These are phyloP conservation scores for Fusarium beomiforme DNA, from an alignment of 2,329 filamentous ascomycete species.

Conservation along the genomic window DNA sequence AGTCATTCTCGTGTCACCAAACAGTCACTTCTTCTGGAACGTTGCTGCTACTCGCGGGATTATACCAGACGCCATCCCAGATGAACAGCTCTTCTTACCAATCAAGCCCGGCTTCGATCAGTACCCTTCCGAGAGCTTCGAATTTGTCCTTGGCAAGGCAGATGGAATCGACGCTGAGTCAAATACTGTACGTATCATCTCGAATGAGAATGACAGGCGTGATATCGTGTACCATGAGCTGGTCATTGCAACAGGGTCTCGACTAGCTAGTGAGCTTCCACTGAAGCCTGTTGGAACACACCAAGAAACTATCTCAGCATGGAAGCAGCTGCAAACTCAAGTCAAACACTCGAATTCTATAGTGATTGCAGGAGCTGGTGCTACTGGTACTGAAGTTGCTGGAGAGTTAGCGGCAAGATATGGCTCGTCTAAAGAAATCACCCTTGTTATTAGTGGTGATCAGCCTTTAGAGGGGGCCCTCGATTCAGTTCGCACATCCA, in stretches of 20 bases:
- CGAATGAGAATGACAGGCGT: conserved; percentile 44
- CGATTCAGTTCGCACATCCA: conserved; percentile 45
- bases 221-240: conserved; percentile 60
- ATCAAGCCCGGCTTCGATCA: conserved; percentile 57
- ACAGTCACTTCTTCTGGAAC: conserved; percentile 66
- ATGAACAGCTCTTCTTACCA: conserved; percentile 58
- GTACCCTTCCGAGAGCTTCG: conserved; percentile 56
- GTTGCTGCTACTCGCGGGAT: conserved; percentile 64
- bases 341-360: conserved; percentile 45
- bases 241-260: conserved; percentile 64
- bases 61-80: conserved; percentile 58
- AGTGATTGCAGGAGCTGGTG: conserved; percentile 51
- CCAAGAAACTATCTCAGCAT: conserved; percentile 52
- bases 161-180: conserved; percentile 46
- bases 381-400: conserved; percentile 52
- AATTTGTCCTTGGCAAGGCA: conserved; percentile 61
- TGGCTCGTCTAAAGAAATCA: conserved; percentile 42
- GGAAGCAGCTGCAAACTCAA: conserved; percentile 45
- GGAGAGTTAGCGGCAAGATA: conserved; percentile 51
- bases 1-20: conserved; percentile 64
- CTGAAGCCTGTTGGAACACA: conserved; percentile 60
- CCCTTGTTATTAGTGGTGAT: conserved; percentile 37
- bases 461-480: conserved; percentile 30
- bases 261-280: conserved; percentile 52
- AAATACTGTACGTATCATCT: conserved; percentile 51